Conservation (phyloP, 768 basidiomycete species). For the Kwoniella mangroviensis region DNA sequence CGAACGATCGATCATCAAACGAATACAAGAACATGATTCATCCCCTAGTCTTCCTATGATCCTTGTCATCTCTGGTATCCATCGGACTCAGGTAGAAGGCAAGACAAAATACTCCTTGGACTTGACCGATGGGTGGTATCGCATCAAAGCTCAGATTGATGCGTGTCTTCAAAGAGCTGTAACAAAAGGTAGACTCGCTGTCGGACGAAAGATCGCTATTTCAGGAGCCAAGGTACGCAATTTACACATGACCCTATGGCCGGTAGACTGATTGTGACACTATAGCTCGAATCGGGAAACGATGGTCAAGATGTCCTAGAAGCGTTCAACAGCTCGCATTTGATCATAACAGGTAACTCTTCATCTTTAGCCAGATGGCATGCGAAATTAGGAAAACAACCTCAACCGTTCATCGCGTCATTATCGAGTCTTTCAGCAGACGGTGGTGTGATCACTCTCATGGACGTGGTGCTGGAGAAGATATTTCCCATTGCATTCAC, state of each 20-base stretch:
- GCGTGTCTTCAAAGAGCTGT: slow-evolving; percentile 72
- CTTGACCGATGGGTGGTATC: slow-evolving; percentile 98
- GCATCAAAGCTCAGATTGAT: slow-evolving; percentile 77
- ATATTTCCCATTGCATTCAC: slow-evolving; percentile 70
- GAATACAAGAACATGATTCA: slow-evolving; percentile 81
- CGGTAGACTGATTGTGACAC: slow-evolving; percentile 15
- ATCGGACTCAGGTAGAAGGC: slow-evolving; percentile 33
- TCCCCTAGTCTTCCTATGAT: slow-evolving; percentile 79
- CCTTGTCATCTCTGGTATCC: slow-evolving; percentile 77
- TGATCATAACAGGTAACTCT: slow-evolving; percentile 80
- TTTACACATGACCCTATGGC: slow-evolving; percentile 2
- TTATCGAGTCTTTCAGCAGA: slow-evolving; percentile 77
- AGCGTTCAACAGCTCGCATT: slow-evolving; percentile 69
- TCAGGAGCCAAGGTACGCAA: slow-evolving; percentile 74
- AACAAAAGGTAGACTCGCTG: slow-evolving; percentile 67
- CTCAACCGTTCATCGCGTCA: slow-evolving; percentile 69
- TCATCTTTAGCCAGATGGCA: slow-evolving; percentile 88
- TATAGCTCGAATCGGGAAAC: slow-evolving; percentile 70
- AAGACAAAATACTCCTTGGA: slow-evolving; percentile 68
- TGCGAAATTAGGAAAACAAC: slow-evolving; percentile 78
- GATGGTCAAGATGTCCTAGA: slow-evolving; percentile 84
- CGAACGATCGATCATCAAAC: slow-evolving; percentile 77
- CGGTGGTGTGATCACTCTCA: slow-evolving; percentile 74
- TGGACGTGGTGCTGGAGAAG: slow-evolving; percentile 76
- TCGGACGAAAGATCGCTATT: slow-evolving; percentile 83